phyloP scores from a whole-genome alignment of 2,329 filamentous ascomycete genomes.

The Curvularia eragrostidis region DNA sequence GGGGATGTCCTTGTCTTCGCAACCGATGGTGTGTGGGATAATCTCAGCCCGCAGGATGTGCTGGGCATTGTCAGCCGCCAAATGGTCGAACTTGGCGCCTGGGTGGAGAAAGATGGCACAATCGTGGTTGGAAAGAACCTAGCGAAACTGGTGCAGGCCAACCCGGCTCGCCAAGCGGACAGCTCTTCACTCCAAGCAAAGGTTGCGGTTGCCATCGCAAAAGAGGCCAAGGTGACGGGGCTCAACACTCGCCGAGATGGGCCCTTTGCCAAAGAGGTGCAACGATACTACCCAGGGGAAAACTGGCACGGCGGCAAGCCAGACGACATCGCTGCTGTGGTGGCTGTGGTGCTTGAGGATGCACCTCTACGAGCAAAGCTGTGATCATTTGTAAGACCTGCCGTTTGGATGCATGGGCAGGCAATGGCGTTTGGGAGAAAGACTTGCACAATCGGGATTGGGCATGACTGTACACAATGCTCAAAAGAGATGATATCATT shows the following conservation, averaged over 20 bases:
- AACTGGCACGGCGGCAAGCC: constrained; percentile 91
- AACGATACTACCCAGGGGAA: constrained; percentile 84
- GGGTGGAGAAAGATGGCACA: constrained; percentile 63
- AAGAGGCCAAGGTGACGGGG: constrained; percentile 84
- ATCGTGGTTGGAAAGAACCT: constrained; percentile 67
- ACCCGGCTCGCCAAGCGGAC: constrained; percentile 51
- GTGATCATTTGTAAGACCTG: constrained; percentile 27
- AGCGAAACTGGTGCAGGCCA: constrained; percentile 58
- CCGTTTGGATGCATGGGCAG: constrained; percentile 34
- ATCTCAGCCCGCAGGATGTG: constrained; percentile 89
- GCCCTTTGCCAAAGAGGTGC: constrained; percentile 93
- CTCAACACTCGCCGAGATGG: constrained; percentile 82
- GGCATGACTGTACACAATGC: constrained; percentile 21
- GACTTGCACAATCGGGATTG: constrained; percentile 12
- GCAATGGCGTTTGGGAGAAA: constrained; percentile 34
- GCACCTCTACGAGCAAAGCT: constrained; percentile 20
- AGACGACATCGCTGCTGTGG: constrained; percentile 91
- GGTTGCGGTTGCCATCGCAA: constrained; percentile 79
- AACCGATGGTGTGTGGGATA: constrained; percentile 96
- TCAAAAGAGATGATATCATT: constrained; percentile 10
- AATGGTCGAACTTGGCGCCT: constrained; percentile 78
- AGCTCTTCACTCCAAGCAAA: constrained; percentile 73
- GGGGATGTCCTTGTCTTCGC: constrained; percentile 94
- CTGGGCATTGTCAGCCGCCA: constrained; percentile 77
- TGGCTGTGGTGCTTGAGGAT: constrained; percentile 58